Conservation (phyloP, 148 eudicot species). For the Amaranthus palmeri region DNA sequence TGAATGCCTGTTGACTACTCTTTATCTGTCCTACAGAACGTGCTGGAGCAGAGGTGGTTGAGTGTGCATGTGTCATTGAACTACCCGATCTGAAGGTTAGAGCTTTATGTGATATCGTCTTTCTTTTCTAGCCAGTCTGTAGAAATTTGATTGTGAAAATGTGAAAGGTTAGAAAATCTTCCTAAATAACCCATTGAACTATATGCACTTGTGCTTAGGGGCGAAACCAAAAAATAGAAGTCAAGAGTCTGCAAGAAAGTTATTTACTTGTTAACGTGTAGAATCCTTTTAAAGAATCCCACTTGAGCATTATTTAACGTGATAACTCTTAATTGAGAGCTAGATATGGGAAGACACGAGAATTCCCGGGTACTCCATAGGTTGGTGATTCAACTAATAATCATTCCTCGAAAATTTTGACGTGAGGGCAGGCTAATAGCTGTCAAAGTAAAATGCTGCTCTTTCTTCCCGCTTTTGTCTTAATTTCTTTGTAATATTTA, state of each 20-base stretch:
- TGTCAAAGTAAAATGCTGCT: background rate
- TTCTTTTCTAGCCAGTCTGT: background rate
- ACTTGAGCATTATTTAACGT: too few relatives aligned
- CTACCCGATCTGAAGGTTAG: slow-evolving; percentile 77
- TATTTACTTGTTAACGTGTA: too few relatives aligned
- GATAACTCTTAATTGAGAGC: too few relatives aligned
- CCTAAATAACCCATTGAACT: background rate
- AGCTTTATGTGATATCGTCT: background rate
- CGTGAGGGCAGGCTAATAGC: too few relatives aligned
- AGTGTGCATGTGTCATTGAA: slow-evolving; percentile 84
- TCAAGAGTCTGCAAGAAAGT: too few relatives aligned
- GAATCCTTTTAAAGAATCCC: too few relatives aligned
- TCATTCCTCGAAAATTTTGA: too few relatives aligned
- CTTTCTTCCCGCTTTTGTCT: background rate
- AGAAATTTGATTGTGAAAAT: background rate
- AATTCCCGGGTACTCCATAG: too few relatives aligned
- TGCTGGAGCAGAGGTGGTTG: slow-evolving; percentile 85
- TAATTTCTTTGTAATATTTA: background rate
- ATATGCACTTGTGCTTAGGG: too few relatives aligned
- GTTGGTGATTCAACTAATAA: too few relatives aligned
- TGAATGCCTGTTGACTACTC: background rate
- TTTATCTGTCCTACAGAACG: slow-evolving; percentile 49
- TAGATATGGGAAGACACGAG: too few relatives aligned
- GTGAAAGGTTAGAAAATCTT: background rate
- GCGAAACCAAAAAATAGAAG: too few relatives aligned